Conservation (phyloP, 768 basidiomycete species). For the Pholiota conissans region DNA sequence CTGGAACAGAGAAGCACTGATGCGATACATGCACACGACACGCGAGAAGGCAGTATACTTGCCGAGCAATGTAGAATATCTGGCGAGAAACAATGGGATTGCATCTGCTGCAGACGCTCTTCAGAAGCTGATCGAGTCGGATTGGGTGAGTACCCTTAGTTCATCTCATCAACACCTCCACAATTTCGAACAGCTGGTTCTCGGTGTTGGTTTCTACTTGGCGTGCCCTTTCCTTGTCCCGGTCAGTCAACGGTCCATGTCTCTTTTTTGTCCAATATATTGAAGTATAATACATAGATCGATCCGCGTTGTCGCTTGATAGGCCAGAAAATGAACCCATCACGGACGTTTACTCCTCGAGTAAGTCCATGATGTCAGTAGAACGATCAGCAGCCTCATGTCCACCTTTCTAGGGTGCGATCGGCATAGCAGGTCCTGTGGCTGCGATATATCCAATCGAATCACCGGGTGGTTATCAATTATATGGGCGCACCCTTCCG, state of each 20-base stretch:
- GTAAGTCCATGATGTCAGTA: conserved; percentile 30
- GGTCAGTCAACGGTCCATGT: conserved; percentile 29
- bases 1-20: conserved; percentile 54
- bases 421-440: conserved; percentile 69
- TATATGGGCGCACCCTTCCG: conserved; percentile 63
- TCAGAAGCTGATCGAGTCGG: conserved; percentile 44
- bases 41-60: conserved; percentile 63
- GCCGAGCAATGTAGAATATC: conserved; percentile 67
- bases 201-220: conserved; percentile 65
- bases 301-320: conserved; percentile 59
- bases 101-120: conserved; percentile 42
- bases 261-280: not conserved
- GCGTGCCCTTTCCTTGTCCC: conserved; percentile 65
- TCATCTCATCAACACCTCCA: not conserved
- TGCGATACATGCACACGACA: conserved; percentile 55
- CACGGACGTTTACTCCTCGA: conserved; percentile 62
- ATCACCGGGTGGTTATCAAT: conserved; percentile 66
- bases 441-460: conserved; percentile 67
- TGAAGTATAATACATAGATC: conserved; percentile 33
- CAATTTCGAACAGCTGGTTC: conserved; percentile 46
- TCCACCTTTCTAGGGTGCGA: conserved; percentile 46
- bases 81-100: conserved; percentile 63
- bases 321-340: conserved; percentile 78
- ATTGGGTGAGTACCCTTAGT: conserved; percentile 39
- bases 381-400: not conserved